Base-by-base conservation (phyloP, 495 filamentous ascomycete species). In the Penicillium fimorum region DNA sequence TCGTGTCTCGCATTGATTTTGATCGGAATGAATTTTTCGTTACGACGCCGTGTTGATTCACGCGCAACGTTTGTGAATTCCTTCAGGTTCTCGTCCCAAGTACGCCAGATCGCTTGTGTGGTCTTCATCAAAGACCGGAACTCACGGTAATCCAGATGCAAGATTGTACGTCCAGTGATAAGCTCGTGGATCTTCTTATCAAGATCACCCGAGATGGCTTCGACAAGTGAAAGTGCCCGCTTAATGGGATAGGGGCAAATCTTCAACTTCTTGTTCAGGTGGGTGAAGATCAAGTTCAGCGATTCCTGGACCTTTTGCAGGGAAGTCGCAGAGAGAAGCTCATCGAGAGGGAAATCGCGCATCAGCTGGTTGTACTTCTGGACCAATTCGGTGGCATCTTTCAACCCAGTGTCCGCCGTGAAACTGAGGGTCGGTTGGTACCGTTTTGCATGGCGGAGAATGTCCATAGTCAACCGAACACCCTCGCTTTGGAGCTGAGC, bases 291-390 rank as follows among this genome's bases (percentile, higher is more conserved):
- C 48, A 89, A 79, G 49, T 84, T 80, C 49, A 97, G 82, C 4
- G 95, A 88, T 56, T 97, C 91, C 65, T 92, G 84, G n/a, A 96
- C 85, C 68, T 95, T 97, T 60, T 84, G 81, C 42, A 97, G 70
- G 3, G 92, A 91, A 5, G 92, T 94, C 5, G 95, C 92, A 37
- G 94, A 95, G 3, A 96, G 80, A 20, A 99, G 75, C 67, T 99
- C 95, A 67, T 97, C 92, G 41, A 96, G 81, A 2, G 94, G 94
- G 60, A 99, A 99, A 66, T 97, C 95, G 43, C 94, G 85, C 92
- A 99, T 96, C 15, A 97, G 79, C 71, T 94, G 90, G 70, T 99
- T 99, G 74, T 97, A 97, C 66, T 96, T 96, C 75, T 96, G 92
- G 37, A 97, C 94, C 73, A 87, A 84, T 58, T 99, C 93, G 62